Base-by-base conservation (phyloP, 768 basidiomycete species). In the Pulveroboletus sp. region DNA sequence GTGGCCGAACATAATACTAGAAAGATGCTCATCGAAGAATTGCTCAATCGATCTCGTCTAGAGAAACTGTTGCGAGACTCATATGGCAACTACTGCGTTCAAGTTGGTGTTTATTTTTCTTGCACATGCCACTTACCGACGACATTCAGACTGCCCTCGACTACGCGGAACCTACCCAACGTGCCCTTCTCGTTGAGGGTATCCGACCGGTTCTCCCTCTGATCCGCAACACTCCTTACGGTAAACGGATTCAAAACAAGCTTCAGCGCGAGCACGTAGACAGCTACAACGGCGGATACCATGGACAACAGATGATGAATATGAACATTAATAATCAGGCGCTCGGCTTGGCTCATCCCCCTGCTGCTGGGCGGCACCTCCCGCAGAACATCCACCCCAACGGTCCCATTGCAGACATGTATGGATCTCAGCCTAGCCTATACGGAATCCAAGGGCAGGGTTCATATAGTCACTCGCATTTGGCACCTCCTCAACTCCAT, bases 201-300 rank as follows among this genome's bases (percentile, higher is more conserved):
- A 99, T 99, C 67, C 88, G 96, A 43, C 96, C 96, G n/a, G 93
- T 98, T 53, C 79, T 99, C 22, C 96, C 96, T 3, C 79, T 97
- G 61, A 99, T 99, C 64, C 89, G 96, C 63, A 99, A 99, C 72
- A 99, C 96, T 10, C 96, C 96, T 7, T 99, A 99, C 61, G 96
- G 96, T 59, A 99, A 99, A 76, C 86, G 96, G 37, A 99, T 99
- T 63, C 95, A 97, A 71, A 94, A 93, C 76, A 97, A 97, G 73
- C 75, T 98, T 46, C 94, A 96, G 71, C 90, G 95, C 50, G 93
- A 95, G 71, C 89, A 91, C 60, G 78, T 87, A 71, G 88, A 89
- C 57, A 77, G 73, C 47, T 85, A 76, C 53, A 76, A 77, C 40
- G 64, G 68, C 32, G 76, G 77, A 47, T 83, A 82, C 63, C 77